Evolutionary conservation across 2,329 filamentous ascomycete genomes (phyloP).

Genomic region (Alternaria triticina): DNA sequence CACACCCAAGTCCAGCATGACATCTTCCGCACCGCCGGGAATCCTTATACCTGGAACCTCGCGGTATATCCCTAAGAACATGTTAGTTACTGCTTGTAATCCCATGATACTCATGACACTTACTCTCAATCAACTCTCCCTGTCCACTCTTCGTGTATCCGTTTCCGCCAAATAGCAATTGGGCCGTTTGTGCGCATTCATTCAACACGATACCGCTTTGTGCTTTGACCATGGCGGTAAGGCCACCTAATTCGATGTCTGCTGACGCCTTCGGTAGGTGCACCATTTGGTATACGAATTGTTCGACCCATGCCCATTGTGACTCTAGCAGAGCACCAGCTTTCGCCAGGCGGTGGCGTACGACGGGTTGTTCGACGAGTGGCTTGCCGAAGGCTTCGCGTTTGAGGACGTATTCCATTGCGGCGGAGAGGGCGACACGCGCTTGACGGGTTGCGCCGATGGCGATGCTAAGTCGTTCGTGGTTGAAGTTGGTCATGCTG

Average conservation of each 20-base stretch:
- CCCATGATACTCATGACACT: constrained; percentile 43
- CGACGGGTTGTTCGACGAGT: constrained; percentile 76
- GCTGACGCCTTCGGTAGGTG: constrained; percentile 65
- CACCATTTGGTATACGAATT: constrained; percentile 72
- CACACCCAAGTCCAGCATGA: constrained; percentile 72
- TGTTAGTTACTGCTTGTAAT: constrained; percentile 14
- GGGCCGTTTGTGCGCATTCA: constrained; percentile 72
- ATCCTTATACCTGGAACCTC: constrained; percentile 68
- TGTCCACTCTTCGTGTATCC: constrained; percentile 73
- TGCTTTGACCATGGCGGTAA: constrained; percentile 76
- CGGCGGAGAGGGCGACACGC: constrained; percentile 64
- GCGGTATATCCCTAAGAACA: constrained; percentile 61
- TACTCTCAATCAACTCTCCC: constrained; percentile 73
- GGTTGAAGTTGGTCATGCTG: constrained; percentile 78
- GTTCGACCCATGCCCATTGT: constrained; percentile 75
- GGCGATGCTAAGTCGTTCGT: constrained; percentile 72
- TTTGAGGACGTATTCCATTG: constrained; percentile 69
- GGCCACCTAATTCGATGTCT: constrained; percentile 70
- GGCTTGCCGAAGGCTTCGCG: constrained; percentile 72
- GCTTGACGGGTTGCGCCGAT: constrained; percentile 69
- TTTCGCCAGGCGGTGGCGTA: constrained; percentile 75
- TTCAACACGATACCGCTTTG: constrained; percentile 74
- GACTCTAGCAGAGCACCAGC: constrained; percentile 71
- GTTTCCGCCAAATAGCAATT: constrained; percentile 76
- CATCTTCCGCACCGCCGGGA: constrained; percentile 74